phyloP scores from a whole-genome alignment of 176 grass and related monocot species.

The Oryza rufipogon region DNA sequence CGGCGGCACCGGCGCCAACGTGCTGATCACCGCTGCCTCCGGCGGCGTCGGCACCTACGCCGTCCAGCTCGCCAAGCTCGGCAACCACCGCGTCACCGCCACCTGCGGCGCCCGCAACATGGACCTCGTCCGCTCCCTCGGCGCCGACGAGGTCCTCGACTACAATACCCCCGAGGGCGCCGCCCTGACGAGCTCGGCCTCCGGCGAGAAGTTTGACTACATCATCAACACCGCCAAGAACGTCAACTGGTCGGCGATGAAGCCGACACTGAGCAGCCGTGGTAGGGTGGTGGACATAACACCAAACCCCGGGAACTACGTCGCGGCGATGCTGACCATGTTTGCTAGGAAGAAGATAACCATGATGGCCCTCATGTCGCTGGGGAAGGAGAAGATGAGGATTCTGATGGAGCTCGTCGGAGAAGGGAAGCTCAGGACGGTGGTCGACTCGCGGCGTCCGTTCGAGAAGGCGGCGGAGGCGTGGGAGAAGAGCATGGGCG shows the following conservation, averaged over 20 bases:
- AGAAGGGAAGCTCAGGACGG: slow-evolving; percentile 46
- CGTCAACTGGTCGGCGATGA: slow-evolving; percentile 12
- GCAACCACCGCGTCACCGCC: slow-evolving; percentile 26
- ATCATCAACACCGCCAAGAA: slow-evolving; percentile 3
- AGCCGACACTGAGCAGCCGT: not conserved
- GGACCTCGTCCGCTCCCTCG: slow-evolving; percentile 27
- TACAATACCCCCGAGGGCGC: slow-evolving; percentile 38
- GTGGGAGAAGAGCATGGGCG: slow-evolving; percentile 45
- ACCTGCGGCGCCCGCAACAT: slow-evolving; percentile 46
- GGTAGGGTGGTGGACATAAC: slow-evolving; percentile 8
- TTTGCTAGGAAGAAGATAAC: slow-evolving; percentile 18
- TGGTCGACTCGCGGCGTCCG: slow-evolving; percentile 35
- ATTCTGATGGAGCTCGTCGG: slow-evolving; percentile 34
- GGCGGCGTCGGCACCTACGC: slow-evolving; percentile 22
- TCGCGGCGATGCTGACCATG: not conserved
- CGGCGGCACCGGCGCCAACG: not conserved
- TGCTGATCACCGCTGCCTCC: not conserved
- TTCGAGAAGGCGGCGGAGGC: slow-evolving; percentile 37
- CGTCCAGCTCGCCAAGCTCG: slow-evolving; percentile 29
- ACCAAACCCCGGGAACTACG: not conserved
- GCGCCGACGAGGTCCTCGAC: slow-evolving; percentile 45
- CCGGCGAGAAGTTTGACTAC: slow-evolving; percentile 32
- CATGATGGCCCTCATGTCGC: not conserved
- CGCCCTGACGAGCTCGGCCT: not conserved
- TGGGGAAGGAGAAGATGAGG: slow-evolving; percentile 24